A percentile compares a stretch with the other conserved stretches of the same genome.
These are phyloP conservation scores for Tilletia walkeri DNA, from an alignment of 1,284 basidiomycete genomes.

Conservation along the genomic window DNA sequence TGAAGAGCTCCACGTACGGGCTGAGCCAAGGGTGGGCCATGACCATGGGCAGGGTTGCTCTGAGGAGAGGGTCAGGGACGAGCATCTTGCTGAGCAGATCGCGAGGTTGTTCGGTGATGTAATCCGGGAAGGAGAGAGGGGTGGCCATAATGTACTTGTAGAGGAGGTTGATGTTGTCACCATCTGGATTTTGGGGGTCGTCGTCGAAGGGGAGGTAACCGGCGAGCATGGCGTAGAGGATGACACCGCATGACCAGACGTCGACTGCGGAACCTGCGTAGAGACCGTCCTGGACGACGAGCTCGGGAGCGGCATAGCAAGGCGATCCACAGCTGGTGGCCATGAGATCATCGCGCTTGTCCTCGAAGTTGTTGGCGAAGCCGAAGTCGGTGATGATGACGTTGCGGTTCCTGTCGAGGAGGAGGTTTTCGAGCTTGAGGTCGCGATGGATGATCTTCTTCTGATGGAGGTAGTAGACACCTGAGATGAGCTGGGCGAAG, in stretches of 20 bases:
- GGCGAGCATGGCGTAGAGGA: conserved; percentile 97
- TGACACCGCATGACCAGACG: conserved; percentile 99
- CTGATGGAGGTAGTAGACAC: conserved; percentile 97
- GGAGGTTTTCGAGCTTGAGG: conserved; percentile 95
- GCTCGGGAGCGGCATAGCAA: conserved; percentile 96
- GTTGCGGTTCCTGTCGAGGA: conserved; percentile 94
- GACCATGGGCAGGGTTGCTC: conserved; percentile 48
- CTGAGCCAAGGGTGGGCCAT: conserved; percentile 55
- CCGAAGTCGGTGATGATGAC: conserved; percentile 99
- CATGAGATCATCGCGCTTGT: conserved; percentile 82
- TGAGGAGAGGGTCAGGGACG: conserved; percentile 49
- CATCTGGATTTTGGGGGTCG: conserved; percentile 96
- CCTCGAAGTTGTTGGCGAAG: conserved; percentile 93
- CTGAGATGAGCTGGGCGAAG: conserved; percentile 96
- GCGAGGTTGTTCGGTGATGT: conserved; percentile 52
- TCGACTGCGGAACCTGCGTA: conserved; percentile 99
- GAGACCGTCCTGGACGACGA: conserved; percentile 96
- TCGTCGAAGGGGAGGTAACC: conserved; percentile 99
- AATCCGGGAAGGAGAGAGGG: conserved; percentile 54
- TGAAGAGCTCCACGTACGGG: conserved; percentile 54
- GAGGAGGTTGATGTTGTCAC: conserved; percentile 98
- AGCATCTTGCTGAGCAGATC: conserved; percentile 52
- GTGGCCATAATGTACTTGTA: conserved; percentile 91
- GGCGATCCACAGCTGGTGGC: conserved; percentile 96
- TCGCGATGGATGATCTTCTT: conserved; percentile 99